Evolutionary conservation across 2,329 filamentous ascomycete species (phyloP).

Genomic region (Stachybotrys echinatus): DNA sequence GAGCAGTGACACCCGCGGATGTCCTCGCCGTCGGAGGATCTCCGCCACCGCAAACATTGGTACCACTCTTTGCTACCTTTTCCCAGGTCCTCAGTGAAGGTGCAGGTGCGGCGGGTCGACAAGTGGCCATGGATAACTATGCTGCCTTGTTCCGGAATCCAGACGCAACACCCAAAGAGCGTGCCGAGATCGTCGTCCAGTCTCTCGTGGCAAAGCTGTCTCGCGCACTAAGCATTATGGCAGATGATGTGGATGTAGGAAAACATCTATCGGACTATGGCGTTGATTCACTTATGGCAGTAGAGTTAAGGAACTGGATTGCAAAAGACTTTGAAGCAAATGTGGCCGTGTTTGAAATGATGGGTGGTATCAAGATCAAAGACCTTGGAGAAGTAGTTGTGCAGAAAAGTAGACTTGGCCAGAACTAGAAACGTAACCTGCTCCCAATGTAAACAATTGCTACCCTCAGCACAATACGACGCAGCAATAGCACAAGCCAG

Average conservation of each 20-base stretch:
- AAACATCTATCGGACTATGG: not conserved
- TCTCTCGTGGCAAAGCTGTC: not conserved
- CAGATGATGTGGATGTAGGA: not conserved
- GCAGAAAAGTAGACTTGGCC: not conserved
- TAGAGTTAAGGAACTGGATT: conserved; percentile 35
- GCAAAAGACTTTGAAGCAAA: not conserved
- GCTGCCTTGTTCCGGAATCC: not conserved
- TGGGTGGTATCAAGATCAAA: not conserved
- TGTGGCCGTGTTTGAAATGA: not conserved
- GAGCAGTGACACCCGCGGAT: not conserved
- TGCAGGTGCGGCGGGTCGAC: not conserved
- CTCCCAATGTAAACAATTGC: no score
- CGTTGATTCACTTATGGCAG: conserved; percentile 27
- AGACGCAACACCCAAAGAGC: not conserved
- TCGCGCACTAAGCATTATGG: not conserved
- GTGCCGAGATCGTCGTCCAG: not conserved
- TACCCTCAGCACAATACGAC: no score
- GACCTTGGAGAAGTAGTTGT: not conserved
- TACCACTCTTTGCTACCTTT: not conserved
- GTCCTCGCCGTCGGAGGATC: not conserved
- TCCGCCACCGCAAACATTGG: not conserved
- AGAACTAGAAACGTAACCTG: no score
- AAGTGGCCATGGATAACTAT: not conserved
- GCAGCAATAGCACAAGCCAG: no score
- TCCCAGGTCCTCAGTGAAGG: conserved; percentile 1